Conservation (phyloP, 2,329 filamentous ascomycete genomes). For the Fusarium praegraminearum region DNA sequence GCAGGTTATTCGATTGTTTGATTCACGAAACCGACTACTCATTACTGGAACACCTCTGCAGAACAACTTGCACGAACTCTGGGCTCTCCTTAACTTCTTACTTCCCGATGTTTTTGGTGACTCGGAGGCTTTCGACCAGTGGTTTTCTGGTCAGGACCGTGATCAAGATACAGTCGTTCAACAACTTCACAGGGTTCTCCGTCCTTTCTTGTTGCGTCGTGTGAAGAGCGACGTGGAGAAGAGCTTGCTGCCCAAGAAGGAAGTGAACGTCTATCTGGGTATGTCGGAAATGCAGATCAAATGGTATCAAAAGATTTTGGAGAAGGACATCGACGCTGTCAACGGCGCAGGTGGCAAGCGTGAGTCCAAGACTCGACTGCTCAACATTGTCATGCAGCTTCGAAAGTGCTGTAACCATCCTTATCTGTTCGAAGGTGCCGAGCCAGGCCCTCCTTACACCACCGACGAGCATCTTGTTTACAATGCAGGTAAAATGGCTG, state of each 20-base stretch:
- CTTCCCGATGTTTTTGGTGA: conserved; percentile 99
- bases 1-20: conserved; percentile 95
- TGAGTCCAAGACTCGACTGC: conserved; percentile 94
- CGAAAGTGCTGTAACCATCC: conserved; percentile 99
- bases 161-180: conserved; percentile 97
- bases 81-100: conserved; percentile 96
- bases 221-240: conserved; percentile 99
- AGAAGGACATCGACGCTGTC: conserved; percentile 98
- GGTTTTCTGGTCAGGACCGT: conserved; percentile 91
- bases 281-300: conserved; percentile 99
- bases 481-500: conserved; percentile 97
- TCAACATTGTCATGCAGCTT: conserved; percentile 99
- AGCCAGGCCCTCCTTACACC: conserved; percentile 96
- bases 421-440: conserved; percentile 96
- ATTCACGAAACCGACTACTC: conserved; percentile 91
- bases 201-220: conserved; percentile 92
- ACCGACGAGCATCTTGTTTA: conserved; percentile 95
- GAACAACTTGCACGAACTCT: conserved; percentile 97
- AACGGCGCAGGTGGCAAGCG: conserved; percentile 96
- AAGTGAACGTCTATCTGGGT: conserved; percentile 95
- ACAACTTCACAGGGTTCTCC: conserved; percentile 91
- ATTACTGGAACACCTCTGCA: conserved; percentile 98
- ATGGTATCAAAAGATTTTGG: conserved; percentile 99
- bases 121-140: conserved; percentile 95
- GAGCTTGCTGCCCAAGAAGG: conserved; percentile 96